A percentile compares a stretch with the other conserved stretches of the same genome.
phyloP scores from a whole-genome alignment of 2,329 filamentous ascomycete species.

The Fusarium nanum region DNA sequence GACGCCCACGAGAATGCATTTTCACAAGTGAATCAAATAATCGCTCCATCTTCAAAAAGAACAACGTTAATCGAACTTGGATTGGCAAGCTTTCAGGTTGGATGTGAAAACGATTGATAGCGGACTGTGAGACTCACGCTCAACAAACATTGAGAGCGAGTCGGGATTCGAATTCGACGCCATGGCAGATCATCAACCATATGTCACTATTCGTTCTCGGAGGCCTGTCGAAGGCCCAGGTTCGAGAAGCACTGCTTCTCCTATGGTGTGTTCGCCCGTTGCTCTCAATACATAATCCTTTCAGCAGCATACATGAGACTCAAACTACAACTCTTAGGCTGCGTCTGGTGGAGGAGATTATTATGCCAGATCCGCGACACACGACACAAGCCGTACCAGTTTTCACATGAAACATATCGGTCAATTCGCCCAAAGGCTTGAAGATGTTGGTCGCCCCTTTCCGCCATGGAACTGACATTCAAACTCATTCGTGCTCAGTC shows the following conservation, averaged over 20 bases:
- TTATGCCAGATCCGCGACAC: constrained; percentile 58
- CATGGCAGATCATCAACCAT: constrained; percentile 61
- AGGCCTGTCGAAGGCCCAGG: constrained; percentile 59
- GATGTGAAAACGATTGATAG: constrained; percentile 11
- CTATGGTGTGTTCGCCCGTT: constrained; percentile 56
- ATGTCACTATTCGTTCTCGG: constrained; percentile 65
- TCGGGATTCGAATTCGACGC: constrained; percentile 15
- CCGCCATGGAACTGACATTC: background rate
- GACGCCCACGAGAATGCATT: constrained; percentile 28
- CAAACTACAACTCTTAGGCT: constrained; percentile 34
- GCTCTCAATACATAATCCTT: background rate
- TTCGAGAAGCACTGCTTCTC: constrained; percentile 59
- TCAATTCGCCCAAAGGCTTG: constrained; percentile 64
- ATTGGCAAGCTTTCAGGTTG: background rate
- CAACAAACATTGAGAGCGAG: background rate
- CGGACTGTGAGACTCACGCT: constrained; percentile 7
- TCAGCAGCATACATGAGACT: constrained; percentile 6
- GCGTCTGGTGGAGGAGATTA: constrained; percentile 40
- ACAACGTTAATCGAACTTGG: background rate
- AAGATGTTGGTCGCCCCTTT: constrained; percentile 59
- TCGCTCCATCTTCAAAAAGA: constrained; percentile 9
- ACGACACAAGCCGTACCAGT: constrained; percentile 68
- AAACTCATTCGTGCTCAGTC: constrained; percentile 54
- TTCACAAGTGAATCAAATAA: constrained; percentile 11
- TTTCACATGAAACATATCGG: constrained; percentile 68